Evolutionary conservation across 2,329 filamentous ascomycete genomes (phyloP).

Genomic region (Arthrobotrys entomopaga): DNA sequence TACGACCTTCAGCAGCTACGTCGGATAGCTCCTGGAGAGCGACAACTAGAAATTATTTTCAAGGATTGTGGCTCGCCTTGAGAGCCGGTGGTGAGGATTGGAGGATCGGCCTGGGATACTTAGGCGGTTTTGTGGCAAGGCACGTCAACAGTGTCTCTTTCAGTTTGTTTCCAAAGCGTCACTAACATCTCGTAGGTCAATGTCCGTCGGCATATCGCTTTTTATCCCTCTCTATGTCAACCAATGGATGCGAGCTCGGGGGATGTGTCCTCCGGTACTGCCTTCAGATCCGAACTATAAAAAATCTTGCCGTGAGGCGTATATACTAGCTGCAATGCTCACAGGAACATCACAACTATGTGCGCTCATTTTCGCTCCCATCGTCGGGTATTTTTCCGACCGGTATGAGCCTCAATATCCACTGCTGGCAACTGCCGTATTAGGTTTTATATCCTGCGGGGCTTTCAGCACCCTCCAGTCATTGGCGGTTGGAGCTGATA

Average conservation of each 20-base stretch:
- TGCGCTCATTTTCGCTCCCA: conserved; percentile 82
- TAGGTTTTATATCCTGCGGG: conserved; percentile 81
- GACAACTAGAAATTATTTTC: conserved; percentile 20
- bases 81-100: conserved; percentile 55
- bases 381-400: conserved; percentile 87
- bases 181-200: conserved; percentile 72
- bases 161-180: not conserved
- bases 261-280: conserved; percentile 77
- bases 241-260: conserved; percentile 83
- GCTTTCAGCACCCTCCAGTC: conserved; percentile 79
- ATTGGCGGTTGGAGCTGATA: conserved; percentile 70
- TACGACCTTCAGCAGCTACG: not conserved
- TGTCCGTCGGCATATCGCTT: conserved; percentile 91
- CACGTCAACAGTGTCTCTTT: conserved; percentile 1
- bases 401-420: conserved; percentile 71
- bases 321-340: conserved; percentile 78
- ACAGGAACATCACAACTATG: conserved; percentile 89
- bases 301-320: conserved; percentile 83
- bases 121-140: conserved; percentile 82
- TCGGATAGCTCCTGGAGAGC: conserved; percentile 18
- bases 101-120: conserved; percentile 81
- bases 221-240: conserved; percentile 96
- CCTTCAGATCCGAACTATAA: conserved; percentile 77
- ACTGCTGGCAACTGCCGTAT: conserved; percentile 74
- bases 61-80: conserved; percentile 43